Evolutionary conservation across 768 basidiomycete species (phyloP).

Genomic region (Rhizopogon roseolus): DNA sequence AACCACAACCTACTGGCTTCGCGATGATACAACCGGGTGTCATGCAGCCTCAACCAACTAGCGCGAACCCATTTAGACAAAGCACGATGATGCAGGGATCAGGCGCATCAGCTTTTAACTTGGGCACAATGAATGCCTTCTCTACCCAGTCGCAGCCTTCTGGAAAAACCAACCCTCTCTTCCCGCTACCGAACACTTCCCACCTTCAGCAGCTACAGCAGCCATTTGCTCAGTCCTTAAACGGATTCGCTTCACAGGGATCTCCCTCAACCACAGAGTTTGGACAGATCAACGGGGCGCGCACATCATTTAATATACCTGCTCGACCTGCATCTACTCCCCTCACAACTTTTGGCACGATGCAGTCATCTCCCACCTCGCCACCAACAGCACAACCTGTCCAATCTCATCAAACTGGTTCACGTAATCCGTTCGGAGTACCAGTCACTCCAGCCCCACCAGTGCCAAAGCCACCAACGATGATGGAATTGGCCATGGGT

Average conservation of each 20-base stretch:
- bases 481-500: conserved; percentile 73
- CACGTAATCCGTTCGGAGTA: conserved; percentile 91
- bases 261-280: conserved; percentile 3
- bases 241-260: conserved; percentile 9
- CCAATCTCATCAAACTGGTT: conserved; percentile 87
- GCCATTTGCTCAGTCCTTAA: conserved; percentile 2
- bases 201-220: conserved; percentile 13
- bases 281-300: conserved; percentile 1
- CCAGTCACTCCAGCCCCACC: conserved; percentile 57
- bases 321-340: conserved; percentile 73
- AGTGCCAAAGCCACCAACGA: conserved; percentile 71
- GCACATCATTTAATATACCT: conserved; percentile 28
- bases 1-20: conserved; percentile 48
- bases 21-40: conserved; percentile 39
- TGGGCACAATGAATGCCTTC: conserved; percentile 12
- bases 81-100: conserved; percentile 67
- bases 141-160: conserved; percentile 7
- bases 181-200: conserved; percentile 7
- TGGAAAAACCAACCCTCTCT: conserved; percentile 10
- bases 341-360: conserved; percentile 35
- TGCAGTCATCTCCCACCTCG: conserved; percentile 25
- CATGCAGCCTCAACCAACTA: conserved; percentile 52
- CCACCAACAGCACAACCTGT: conserved; percentile 58
- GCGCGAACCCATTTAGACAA: conserved; percentile 81
- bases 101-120: conserved; percentile 45